Evolutionary conservation across 371 early-diverging fungal genomes (phyloP).

Genomic region (Mortierella sp.): DNA sequence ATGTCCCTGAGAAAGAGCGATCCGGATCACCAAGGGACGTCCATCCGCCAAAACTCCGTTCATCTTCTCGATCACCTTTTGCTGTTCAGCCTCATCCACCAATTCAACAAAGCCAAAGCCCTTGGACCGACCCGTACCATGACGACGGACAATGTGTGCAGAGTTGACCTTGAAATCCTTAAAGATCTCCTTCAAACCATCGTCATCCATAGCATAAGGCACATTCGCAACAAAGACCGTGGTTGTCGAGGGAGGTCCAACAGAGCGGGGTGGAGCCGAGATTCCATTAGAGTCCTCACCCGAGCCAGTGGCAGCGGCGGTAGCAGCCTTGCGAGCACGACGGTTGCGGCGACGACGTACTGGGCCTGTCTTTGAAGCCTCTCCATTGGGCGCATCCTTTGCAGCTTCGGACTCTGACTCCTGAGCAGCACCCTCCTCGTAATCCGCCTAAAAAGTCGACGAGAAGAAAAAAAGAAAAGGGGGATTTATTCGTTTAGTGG

Average conservation of each 20-base stretch:
- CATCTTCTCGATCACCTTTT: slow-evolving; percentile 74
- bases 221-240: slow-evolving; percentile 93
- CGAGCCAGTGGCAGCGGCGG: slow-evolving; percentile 26
- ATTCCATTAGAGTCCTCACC: slow-evolving; percentile 15
- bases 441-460: slow-evolving; percentile 31
- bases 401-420: slow-evolving; percentile 8
- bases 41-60: slow-evolving; percentile 72
- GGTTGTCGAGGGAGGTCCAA: slow-evolving; percentile 80
- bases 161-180: slow-evolving; percentile 77
- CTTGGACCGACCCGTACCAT: slow-evolving; percentile 74
- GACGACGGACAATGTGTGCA: slow-evolving; percentile 75
- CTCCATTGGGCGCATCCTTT: slow-evolving; percentile 23
- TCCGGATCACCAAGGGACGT: slow-evolving; percentile 76
- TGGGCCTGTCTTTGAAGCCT: slow-evolving; percentile 38
- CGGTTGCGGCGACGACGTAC: slow-evolving; percentile 34
- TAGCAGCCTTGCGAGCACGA: slow-evolving; percentile 33
- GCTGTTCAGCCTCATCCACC: slow-evolving; percentile 80
- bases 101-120: slow-evolving; percentile 95
- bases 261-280: slow-evolving; percentile 27
- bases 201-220: slow-evolving; percentile 86
- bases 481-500: not conserved
- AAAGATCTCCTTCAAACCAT: slow-evolving; percentile 80
- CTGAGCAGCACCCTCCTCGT: slow-evolving; percentile 32
- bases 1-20: slow-evolving; percentile 72
- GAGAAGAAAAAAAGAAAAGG: slow-evolving; percentile 1